Base-by-base conservation (phyloP, 495 filamentous ascomycete genomes). In the Aspergillus affinis region DNA sequence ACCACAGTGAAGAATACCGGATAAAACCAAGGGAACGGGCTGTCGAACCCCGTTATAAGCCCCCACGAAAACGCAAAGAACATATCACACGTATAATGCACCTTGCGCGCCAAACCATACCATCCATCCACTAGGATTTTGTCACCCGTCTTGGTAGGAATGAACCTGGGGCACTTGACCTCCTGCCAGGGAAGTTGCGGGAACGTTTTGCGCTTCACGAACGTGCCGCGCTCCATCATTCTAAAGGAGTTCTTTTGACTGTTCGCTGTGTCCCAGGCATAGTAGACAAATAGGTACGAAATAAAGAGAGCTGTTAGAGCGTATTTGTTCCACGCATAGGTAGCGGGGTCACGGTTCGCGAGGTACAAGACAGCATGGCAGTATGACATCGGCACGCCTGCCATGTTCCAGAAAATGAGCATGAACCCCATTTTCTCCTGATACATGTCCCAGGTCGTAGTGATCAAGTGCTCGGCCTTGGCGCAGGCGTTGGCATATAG, bases 361-460 rank as follows among this genome's bases (percentile, higher is more conserved):
- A 98, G 85, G 78, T 93, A 98, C 67, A 98, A 80, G 46, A 89
- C 92, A 82, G 90, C 94, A 81, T 98, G 93, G 82, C 94, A 98
- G 83, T 98, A 98, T 58, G 85, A 92, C 51, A 98, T 80, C 17
- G 94, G 94, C 18, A 98, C 94, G 62, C 94, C 94, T 55, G 92
- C 92, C 71, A 98, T 79, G 77, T 98, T 98, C 94, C 94, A 98
- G 85, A 98, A 98, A 75, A 96, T 97, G 55, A 98, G 83, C 93
- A 98, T 97, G 80, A 98, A 98, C 65, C 94, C 94, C 90, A 92
- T 96, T 81, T 98, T 98, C 82, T 98, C 94, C 70, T 93, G 93
- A 82, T 96, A 97, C 91, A 98, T 97, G 74, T 98, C 94, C 84
- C 93, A 98, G 20, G 93, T 96, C 9, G 90, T 90, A 48, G 91